phyloP scores from a whole-genome alignment of 208 protist genomes.

The Acanthamoeba royreba region DNA sequence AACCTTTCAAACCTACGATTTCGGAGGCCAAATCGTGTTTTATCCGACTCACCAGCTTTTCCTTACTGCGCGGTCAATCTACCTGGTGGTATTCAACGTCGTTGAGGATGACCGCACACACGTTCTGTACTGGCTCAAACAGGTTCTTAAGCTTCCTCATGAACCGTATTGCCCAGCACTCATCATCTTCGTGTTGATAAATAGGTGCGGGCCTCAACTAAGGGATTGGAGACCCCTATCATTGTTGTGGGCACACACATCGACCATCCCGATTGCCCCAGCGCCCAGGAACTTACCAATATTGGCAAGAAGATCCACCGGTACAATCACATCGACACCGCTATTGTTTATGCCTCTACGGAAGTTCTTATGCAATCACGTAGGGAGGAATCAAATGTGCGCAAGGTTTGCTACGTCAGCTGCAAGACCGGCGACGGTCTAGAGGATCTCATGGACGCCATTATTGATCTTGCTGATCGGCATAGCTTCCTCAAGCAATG shows the following conservation, averaged over 20 bases:
- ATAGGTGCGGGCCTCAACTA: neutral
- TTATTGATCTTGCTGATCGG: neutral
- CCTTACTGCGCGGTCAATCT: constrained; percentile 30
- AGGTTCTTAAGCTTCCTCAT: neutral
- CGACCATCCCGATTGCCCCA: neutral
- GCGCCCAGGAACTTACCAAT: neutral
- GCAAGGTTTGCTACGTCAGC: neutral
- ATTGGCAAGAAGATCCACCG: neutral
- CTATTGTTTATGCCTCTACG: neutral
- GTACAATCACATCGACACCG: neutral
- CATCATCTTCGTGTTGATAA: neutral
- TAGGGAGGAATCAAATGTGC: neutral
- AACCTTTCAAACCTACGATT: constrained; percentile 27
- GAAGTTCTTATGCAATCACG: neutral
- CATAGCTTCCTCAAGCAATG: constrained; percentile 26
- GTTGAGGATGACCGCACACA: constrained; percentile 46
- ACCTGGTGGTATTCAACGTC: constrained; percentile 53
- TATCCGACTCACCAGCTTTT: constrained; percentile 42
- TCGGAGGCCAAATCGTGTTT: constrained; percentile 40
- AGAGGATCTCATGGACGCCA: neutral
- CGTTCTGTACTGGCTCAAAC: constrained; percentile 59
- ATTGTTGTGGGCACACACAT: neutral
- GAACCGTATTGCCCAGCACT: no score
- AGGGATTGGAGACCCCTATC: neutral
- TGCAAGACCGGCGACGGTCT: constrained; percentile 24